phyloP scores from a whole-genome alignment of 2,329 filamentous ascomycete species.

The Laburnicola sp. region DNA sequence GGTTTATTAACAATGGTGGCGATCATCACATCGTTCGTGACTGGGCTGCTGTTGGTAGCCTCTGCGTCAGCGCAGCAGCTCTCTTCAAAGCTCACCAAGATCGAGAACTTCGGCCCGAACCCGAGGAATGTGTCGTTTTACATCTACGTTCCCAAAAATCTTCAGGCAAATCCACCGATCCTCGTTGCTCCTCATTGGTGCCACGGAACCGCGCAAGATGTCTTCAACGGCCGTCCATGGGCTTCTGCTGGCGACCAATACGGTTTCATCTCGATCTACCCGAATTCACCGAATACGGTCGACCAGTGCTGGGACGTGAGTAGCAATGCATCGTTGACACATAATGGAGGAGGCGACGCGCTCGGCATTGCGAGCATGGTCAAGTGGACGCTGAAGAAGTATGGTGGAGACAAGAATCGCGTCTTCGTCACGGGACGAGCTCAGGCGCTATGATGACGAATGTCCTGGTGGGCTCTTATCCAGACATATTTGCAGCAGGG shows the following conservation, averaged over 20 bases:
- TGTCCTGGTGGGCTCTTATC: slow-evolving; percentile 38
- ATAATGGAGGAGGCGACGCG: slow-evolving; percentile 40
- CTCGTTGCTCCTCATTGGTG: slow-evolving; percentile 42
- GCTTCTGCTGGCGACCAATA: slow-evolving; percentile 36
- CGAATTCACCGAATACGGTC: slow-evolving; percentile 30
- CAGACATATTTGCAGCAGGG: slow-evolving; percentile 41
- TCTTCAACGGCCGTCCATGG: slow-evolving; percentile 34
- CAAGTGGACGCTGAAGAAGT: slow-evolving; percentile 33
- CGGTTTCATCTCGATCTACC: slow-evolving; percentile 43
- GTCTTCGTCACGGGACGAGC: slow-evolving; percentile 41
- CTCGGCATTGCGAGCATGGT: slow-evolving; percentile 41
- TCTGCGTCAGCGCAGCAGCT: slow-evolving; percentile 24
- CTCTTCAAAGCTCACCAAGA: slow-evolving; percentile 31
- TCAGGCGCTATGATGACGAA: slow-evolving; percentile 45
- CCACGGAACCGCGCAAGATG: slow-evolving; percentile 35
- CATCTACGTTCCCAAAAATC: slow-evolving; percentile 39
- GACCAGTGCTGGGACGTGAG: slow-evolving; percentile 44
- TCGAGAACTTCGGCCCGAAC: slow-evolving; percentile 37
- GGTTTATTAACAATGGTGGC: not conserved
- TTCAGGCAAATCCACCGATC: slow-evolving; percentile 34
- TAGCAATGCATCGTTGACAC: slow-evolving; percentile 36
- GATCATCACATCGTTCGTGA: slow-evolving; percentile 9
- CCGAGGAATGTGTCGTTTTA: slow-evolving; percentile 39
- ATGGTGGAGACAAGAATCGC: slow-evolving; percentile 31
- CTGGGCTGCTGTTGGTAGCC: slow-evolving; percentile 18